A percentile compares a stretch with the other conserved stretches of the same genome.
Evolutionary conservation across 805 yeast species (phyloP).

Genomic region (Saccharomycopsis olivae): DNA sequence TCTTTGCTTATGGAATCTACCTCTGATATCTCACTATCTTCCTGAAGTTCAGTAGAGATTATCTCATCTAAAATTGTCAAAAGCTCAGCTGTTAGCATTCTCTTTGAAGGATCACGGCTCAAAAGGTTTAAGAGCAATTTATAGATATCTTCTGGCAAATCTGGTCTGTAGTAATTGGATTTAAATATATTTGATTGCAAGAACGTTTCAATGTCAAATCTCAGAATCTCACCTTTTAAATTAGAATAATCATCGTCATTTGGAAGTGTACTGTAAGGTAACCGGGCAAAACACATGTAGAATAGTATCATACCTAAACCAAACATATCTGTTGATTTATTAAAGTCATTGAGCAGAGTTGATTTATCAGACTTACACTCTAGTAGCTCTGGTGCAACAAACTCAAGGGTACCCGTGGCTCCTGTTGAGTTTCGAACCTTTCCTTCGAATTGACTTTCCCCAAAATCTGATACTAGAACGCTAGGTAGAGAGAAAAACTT

Average conservation of each 20-base stretch:
- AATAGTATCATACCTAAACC: constrained; percentile 78
- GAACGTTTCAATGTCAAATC: constrained; percentile 21
- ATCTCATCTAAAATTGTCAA: too few species aligned
- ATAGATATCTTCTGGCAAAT: constrained; percentile 24
- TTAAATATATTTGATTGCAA: constrained; percentile 16
- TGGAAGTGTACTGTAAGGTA: constrained; percentile 43
- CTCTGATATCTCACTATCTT: too few species aligned
- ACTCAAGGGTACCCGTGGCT: constrained; percentile 80
- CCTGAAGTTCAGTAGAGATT: too few species aligned
- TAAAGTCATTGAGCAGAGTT: constrained; percentile 40
- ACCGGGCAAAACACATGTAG: constrained; percentile 55
- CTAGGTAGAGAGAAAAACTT: constrained; percentile 36
- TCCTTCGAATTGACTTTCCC: constrained; percentile 76
- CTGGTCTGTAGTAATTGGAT: constrained; percentile 18
- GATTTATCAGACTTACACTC: constrained; percentile 17
- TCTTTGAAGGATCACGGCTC: constrained; percentile 24
- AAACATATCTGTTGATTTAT: constrained; percentile 67
- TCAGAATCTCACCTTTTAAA: constrained; percentile 27
- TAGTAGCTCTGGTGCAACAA: constrained; percentile 77
- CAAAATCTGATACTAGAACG: constrained; percentile 80
- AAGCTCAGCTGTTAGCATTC: constrained; percentile 26
- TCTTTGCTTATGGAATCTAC: too few species aligned
- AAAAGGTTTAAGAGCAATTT: constrained; percentile 32
- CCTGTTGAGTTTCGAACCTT: constrained; percentile 60
- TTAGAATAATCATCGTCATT: constrained; percentile 23